Base-by-base conservation (phyloP, 2,329 filamentous ascomycete genomes). In the Penicillium sp. region DNA sequence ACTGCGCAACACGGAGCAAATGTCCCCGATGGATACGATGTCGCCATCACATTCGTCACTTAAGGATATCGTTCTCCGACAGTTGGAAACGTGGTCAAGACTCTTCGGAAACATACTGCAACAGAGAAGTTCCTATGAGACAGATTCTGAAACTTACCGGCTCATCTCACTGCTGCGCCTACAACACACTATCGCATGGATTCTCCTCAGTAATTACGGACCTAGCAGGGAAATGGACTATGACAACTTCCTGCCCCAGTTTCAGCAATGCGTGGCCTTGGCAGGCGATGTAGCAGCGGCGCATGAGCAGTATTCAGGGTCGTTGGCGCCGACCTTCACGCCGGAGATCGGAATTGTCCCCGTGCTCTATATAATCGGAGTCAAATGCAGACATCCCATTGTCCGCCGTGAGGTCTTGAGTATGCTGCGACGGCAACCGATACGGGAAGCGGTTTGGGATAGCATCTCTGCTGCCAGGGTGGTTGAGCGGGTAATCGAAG, bases 391-490 rank as follows among this genome's bases (percentile, higher is more conserved):
- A 26, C 58, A 75, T 61, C 69, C 72, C 1, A 38, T 22, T 2
- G 60, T 74, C 37, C 66, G 73, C 35, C 73, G 72, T 35, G 55
- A 69, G 50, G 66, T 58, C 33, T 53, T 75, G 31, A 60, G 44
- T 41, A 57, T 61, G 33, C 43, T 61, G 51, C 59, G 49, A 40
- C 31, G 37, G 44, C 53, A 59, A 35, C 43, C 10, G 17, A 59
- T 71, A 40, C 65, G 63, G 49, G 73, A 75, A 56, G 72, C 67
- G 9, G 62, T 66, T 57, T 75, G 72, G 72, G 67, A 73, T 61
- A 75, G 70, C 48, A 56, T 64, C 28, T 59, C 42, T 51, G 52
- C 69, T 40, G 68, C 69, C 14, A 65, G 50, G 48, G 58, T 72
- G 5, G 50, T 74, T 30, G 69, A 73, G 61, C 59, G 69, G 38